Evolutionary conservation across 1,139 yeast species (phyloP), one percentile per base, ranked within the genome.

Genomic region (Hemisphaericaspora lyxosophila): DNA sequence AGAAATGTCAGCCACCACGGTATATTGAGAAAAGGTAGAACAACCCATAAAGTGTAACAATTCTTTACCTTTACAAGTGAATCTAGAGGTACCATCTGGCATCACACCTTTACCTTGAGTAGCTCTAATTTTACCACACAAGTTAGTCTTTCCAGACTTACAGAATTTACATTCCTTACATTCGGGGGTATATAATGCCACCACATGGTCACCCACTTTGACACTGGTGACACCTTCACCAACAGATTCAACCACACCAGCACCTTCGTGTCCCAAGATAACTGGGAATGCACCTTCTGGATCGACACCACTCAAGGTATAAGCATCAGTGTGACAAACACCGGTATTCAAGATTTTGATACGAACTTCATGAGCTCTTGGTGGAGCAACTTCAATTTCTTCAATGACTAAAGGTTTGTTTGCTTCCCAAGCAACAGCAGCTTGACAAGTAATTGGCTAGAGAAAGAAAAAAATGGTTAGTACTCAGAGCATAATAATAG

Each of bases 341-440:
- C 97, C 98, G 28, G 97, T 86, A 70, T 85, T 77, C 38, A 74
- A 73, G 44, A 92, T 69, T 68, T 88, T 85, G 64, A 92, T 86
- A 64, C 98, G 85, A 38, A 92, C 97, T 69, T 92, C 99, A 60
- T 92, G 96, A 34, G 97, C 96, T 61, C 79, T 84, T 51, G 98
- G 99, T 25, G 98, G 88, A 22, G 78, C 83, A 32, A 94, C 98
- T 59, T 85, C 90, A 49, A 92, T 75, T 42, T 85, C 88, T 67
- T 94, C 98, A 45, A 92, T 76, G 34, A 80, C 56, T 54, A 92
- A 75, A 43, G 96, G 96, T 64, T 88, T 80, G 32, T 78, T 83
- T 24, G 97, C 95, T 62, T 85, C 96, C 94, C 97, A 92, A 47
- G 97, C 97, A 54, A 92, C 87, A 36, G 98, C 98, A 40, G 98